These are phyloP conservation scores for Chrysophaeum taylorii DNA, from an alignment of 352 stramenopile species.

Conservation along the genomic window DNA sequence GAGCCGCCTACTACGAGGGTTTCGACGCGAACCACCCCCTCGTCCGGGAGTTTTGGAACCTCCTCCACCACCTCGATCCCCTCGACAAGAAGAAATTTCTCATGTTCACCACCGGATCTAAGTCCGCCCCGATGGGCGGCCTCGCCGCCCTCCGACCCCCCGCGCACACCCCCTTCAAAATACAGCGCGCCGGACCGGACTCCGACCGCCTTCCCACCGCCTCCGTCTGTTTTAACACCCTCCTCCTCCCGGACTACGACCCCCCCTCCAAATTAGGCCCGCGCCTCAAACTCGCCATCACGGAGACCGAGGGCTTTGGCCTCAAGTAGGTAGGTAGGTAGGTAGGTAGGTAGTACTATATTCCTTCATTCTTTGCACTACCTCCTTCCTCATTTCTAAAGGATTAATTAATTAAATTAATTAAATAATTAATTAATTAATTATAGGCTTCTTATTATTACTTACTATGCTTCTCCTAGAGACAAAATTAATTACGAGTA, in stretches of 20 bases:
- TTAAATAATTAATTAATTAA: too few relatives aligned
- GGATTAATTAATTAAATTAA: too few relatives aligned
- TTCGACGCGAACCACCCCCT: slow-evolving; percentile 36
- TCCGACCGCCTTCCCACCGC: slow-evolving; percentile 53
- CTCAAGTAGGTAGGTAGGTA: slow-evolving; percentile 46
- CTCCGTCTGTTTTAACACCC: slow-evolving; percentile 69
- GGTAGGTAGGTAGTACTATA: background rate
- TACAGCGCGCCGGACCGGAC: slow-evolving; percentile 61
- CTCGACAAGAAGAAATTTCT: slow-evolving; percentile 55
- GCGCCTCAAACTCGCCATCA: slow-evolving; percentile 47
- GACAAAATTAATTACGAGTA: too few relatives aligned
- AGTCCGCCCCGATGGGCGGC: slow-evolving; percentile 60
- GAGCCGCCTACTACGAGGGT: slow-evolving; percentile 57
- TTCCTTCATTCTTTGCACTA: slow-evolving; percentile 6
- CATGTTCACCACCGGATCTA: slow-evolving; percentile 59
- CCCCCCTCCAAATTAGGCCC: slow-evolving; percentile 50
- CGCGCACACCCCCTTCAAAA: slow-evolving; percentile 41
- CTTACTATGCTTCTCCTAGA: too few relatives aligned
- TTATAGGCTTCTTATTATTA: too few relatives aligned
- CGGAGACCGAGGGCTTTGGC: slow-evolving; percentile 68
- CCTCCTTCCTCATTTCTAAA: too few relatives aligned
- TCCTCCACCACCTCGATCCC: slow-evolving; percentile 39
- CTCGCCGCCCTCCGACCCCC: slow-evolving; percentile 40
- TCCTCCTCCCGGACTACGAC: slow-evolving; percentile 61
- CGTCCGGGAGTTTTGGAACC: slow-evolving; percentile 57